A percentile compares a stretch with the other conserved stretches of the same genome.
These are phyloP conservation scores for Aspergillus tubingensis DNA, from an alignment of 2,329 filamentous ascomycete species.

Conservation along the genomic window DNA sequence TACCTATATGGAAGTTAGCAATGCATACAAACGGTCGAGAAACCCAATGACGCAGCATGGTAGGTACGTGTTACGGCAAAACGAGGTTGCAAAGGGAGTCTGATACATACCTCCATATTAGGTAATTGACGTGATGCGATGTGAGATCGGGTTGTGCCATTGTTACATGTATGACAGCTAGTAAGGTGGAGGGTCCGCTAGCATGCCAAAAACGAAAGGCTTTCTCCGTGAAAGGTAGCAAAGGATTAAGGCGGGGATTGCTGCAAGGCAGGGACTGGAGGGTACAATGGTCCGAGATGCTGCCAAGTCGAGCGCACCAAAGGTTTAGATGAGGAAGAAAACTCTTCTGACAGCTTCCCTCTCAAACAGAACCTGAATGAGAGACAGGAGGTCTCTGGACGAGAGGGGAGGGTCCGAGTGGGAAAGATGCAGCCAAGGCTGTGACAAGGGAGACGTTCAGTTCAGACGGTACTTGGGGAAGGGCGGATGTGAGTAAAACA, in stretches of 20 bases:
- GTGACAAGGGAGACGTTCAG: constrained; percentile 10
- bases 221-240: constrained; percentile 18
- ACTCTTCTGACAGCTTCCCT: constrained; percentile 3
- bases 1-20: constrained; percentile 44
- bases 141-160: constrained; percentile 47
- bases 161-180: constrained; percentile 46
- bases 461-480: constrained; percentile 4
- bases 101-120: constrained; percentile 64
- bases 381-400: background rate
- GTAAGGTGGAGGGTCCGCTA: constrained; percentile 28
- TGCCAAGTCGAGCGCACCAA: background rate
- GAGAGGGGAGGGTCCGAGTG: constrained; percentile 11
- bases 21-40: background rate
- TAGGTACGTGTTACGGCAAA: constrained; percentile 9
- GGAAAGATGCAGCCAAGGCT: constrained; percentile 15
- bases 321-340: background rate
- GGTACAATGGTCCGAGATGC: constrained; percentile 3
- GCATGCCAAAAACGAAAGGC: constrained; percentile 32
- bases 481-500: constrained; percentile 8
- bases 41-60: constrained; percentile 11
- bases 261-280: constrained; percentile 9
- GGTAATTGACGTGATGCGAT: constrained; percentile 66
- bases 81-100: constrained; percentile 2
- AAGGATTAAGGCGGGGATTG: constrained; percentile 14
- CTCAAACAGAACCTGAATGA: constrained; percentile 3